Evolutionary conservation across 225 moss, liverwort and hornwort genomes (phyloP), one percentile per base, ranked within the genome.

Genomic region (Climacium dendroides): DNA sequence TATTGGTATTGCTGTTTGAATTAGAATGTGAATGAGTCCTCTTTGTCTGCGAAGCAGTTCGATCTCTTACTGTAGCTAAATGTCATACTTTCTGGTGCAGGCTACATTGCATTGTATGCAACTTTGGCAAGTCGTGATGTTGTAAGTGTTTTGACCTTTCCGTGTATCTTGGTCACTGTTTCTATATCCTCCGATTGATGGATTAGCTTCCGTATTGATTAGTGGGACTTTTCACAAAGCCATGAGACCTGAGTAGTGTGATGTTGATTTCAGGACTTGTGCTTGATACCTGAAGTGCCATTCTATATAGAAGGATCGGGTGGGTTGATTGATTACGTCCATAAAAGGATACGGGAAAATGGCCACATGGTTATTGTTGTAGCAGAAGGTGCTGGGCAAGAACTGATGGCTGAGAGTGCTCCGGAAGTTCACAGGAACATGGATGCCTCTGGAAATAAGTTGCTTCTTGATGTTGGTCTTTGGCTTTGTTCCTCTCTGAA

Each of bases 121-220:
- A 94, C 96, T 75, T 87, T 96, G 88, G 94, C 94, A 88, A 96
- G 94, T 82, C 92, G 96, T 88, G 96, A 96, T 93, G 96, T 96
- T 84, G 93, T 93, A 87, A 89, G 85, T 82, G 47, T 87, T 64
- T 64, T 41, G 30, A 64, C 80, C 75, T 63, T 65, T 54, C 71
- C 63, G 41, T 84, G 69, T 82, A 58, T 80, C 84, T 83, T 35
- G 61, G 41, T 39, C 69, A 54, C 43, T 84, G 77, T 87, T 61
- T 66, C 79, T 81, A 45, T 45, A 67, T 30, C 62, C 32, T 43
- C 61, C 19, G 62, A 80, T 75, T 58, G 59, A 64, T 69, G 63
- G 29, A 79, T 85, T 78, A 65, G 65, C 24, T 65, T 88, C 39
- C 63, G 12, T 78, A 48, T 82, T 13, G 32, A 55, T 62, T 32